Conservation (phyloP, 2,329 filamentous ascomycete genomes). For the Nigrospora sphaerica region DNA sequence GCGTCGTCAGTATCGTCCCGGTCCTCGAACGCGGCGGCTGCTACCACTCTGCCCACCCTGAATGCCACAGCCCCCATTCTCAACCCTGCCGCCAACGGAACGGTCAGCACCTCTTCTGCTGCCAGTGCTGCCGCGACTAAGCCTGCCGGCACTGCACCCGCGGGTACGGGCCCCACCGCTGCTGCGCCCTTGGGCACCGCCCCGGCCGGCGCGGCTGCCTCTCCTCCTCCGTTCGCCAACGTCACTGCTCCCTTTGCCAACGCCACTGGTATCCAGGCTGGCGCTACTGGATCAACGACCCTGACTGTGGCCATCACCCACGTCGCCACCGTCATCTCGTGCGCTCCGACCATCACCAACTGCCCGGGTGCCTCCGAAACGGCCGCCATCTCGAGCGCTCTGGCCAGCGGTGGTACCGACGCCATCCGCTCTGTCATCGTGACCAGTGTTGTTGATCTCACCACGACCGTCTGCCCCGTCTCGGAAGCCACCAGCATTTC, state of each 20-base stretch:
- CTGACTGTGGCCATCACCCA: constrained; percentile 12
- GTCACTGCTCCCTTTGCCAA: background rate
- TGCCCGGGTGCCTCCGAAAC: constrained; percentile 16
- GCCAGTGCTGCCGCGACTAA: no score
- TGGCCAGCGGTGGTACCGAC: constrained; percentile 11
- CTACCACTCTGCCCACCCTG: background rate
- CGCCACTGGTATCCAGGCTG: background rate
- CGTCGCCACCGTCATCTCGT: constrained; percentile 18
- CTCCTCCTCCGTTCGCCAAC: background rate
- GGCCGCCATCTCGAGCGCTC: constrained; percentile 11
- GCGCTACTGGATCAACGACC: background rate
- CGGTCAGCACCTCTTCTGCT: no score
- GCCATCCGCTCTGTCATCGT: constrained; percentile 17
- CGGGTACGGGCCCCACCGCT: no score
- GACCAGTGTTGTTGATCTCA: constrained; percentile 18
- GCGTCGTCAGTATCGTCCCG: no score
- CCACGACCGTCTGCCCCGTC: constrained; percentile 20
- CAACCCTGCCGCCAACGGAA: background rate
- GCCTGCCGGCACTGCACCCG: no score
- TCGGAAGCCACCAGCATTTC: constrained; percentile 15
- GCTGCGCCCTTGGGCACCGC: no score
- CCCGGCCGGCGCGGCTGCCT: background rate
- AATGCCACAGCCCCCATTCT: background rate
- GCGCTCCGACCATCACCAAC: constrained; percentile 16
- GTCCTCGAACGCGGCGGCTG: background rate